Conservation (phyloP, 352 stramenopile species). For the Pythium pectinolyticum region DNA sequence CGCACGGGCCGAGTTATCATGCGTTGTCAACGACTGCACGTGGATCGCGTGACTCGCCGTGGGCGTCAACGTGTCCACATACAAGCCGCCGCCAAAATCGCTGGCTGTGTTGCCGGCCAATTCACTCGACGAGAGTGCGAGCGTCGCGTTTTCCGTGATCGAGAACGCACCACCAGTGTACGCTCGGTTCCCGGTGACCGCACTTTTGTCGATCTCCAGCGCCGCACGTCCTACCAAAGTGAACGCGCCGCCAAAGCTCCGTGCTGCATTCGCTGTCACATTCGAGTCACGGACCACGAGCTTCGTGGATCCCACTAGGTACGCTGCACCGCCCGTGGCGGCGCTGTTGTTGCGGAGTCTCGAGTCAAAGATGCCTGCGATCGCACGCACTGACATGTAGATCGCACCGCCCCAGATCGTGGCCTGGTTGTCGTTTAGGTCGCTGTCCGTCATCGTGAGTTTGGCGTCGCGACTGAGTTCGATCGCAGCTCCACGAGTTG, state of each 20-base stretch:
- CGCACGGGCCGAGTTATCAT: constrained; percentile 38
- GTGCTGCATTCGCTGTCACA: constrained; percentile 31
- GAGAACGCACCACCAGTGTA: constrained; percentile 54
- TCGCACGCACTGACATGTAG: constrained; percentile 44
- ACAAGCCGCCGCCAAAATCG: constrained; percentile 59
- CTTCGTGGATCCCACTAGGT: constrained; percentile 37
- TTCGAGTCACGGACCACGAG: constrained; percentile 25
- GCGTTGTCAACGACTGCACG: constrained; percentile 22
- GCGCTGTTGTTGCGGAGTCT: constrained; percentile 44
- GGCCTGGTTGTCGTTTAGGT: constrained; percentile 39
- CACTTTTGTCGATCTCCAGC: constrained; percentile 19
- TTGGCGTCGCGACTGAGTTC: constrained; percentile 41
- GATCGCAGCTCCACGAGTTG: constrained; percentile 45
- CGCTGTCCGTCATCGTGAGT: constrained; percentile 28
- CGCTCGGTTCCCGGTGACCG: constrained; percentile 37
- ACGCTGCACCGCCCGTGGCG: constrained; percentile 47
- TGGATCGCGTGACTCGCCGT: constrained; percentile 11
- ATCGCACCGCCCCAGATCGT: constrained; percentile 40
- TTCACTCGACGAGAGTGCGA: constrained; percentile 26
- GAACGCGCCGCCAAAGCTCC: constrained; percentile 50
- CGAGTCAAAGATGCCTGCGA: constrained; percentile 34
- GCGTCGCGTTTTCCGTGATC: constrained; percentile 36
- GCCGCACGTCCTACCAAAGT: constrained; percentile 31
- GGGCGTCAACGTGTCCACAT: constrained; percentile 38
- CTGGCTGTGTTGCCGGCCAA: constrained; percentile 43